Conservation (phyloP, 129 eudicot species). For the Silybum marianum region DNA sequence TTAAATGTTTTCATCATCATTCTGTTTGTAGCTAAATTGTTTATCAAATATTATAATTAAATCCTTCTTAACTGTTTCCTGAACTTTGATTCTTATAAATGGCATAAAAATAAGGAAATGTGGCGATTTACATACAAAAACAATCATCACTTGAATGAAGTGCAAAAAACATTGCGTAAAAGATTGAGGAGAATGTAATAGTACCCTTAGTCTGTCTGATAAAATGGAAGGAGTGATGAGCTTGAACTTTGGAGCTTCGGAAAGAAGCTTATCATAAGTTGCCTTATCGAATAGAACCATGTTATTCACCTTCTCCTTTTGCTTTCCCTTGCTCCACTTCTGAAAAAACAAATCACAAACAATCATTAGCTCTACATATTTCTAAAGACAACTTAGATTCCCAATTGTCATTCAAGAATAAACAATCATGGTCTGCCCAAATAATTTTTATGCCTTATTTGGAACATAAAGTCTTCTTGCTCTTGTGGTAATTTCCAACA, state of each 20-base stretch:
- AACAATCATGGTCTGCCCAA: not conserved
- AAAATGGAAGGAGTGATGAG: conserved; percentile 84
- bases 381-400: not conserved
- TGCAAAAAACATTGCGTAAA: not conserved
- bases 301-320: conserved; percentile 99
- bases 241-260: conserved; percentile 89
- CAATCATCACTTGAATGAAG: no score
- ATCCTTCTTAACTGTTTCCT: no score
- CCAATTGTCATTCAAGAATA: not conserved
- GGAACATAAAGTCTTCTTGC: not conserved
- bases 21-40: not conserved
- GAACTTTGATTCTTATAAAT: no score
- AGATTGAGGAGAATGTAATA: not conserved
- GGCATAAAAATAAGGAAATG: no score
- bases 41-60: not conserved
- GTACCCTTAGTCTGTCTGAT: conserved; percentile 93
- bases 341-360: conserved; percentile 30
- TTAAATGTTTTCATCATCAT: not conserved
- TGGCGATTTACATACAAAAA: no score
- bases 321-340: conserved; percentile 99
- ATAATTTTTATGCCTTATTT: not conserved
- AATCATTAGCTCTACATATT: not conserved
- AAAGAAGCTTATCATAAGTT: conserved; percentile 87
- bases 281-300: conserved; percentile 92
- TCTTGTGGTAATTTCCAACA: not conserved